These are phyloP conservation scores for Lolium rigidum DNA, from an alignment of 176 grass and related monocot species.

Conservation along the genomic window DNA sequence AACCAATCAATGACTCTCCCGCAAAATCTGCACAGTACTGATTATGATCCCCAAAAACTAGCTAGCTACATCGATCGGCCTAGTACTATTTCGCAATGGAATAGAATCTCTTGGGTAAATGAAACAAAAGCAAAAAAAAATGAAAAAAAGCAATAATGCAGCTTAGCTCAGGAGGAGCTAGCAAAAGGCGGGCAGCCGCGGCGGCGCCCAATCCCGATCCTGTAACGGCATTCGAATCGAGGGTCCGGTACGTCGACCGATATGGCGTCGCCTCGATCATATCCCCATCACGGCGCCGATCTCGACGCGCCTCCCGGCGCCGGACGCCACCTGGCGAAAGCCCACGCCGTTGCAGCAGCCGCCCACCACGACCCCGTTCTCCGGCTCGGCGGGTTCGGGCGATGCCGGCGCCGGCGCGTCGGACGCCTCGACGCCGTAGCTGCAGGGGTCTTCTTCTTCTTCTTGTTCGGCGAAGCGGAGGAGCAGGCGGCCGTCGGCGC, in stretches of 20 bases:
- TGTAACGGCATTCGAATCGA: not conserved
- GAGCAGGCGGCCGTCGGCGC: slow-evolving; percentile 61
- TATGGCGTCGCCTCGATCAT: not conserved
- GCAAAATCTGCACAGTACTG: slow-evolving; percentile 20
- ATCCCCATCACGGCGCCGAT: slow-evolving; percentile 41
- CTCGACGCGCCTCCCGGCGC: slow-evolving; percentile 18
- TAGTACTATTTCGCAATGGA: not conserved
- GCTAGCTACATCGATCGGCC: not conserved
- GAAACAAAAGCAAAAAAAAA: not conserved
- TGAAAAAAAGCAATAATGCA: not conserved
- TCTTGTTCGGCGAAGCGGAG: slow-evolving; percentile 44
- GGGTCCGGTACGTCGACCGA: not conserved
- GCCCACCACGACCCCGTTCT: not conserved
- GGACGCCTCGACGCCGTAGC: not conserved
- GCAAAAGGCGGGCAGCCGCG: not conserved
- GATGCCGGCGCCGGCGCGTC: not conserved
- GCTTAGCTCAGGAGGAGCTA: not conserved
- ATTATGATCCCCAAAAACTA: not conserved
- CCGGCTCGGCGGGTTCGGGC: not conserved
- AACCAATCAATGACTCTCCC: not conserved
- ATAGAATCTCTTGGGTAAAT: not conserved
- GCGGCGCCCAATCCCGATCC: not conserved
- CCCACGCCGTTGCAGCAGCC: not conserved
- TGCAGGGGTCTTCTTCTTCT: not conserved
- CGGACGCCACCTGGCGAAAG: slow-evolving; percentile 29